phyloP scores from a whole-genome alignment of 2,329 filamentous ascomycete genomes.

The Neofusicoccum umdonicola region DNA sequence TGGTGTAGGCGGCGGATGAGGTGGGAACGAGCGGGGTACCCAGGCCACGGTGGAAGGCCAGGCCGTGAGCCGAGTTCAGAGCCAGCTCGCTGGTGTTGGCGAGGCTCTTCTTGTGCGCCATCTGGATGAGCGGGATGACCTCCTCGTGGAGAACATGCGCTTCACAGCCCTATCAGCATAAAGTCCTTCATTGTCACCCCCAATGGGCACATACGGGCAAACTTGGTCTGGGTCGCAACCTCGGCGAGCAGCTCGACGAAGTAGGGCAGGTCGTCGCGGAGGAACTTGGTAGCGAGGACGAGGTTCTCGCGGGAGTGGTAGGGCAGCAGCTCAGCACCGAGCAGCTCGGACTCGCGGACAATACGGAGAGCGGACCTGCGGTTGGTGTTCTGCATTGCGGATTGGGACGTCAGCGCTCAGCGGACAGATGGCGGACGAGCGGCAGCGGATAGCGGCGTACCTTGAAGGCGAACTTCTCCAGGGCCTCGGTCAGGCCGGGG shows the following conservation, averaged over 20 bases:
- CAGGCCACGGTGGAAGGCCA: constrained; percentile 92
- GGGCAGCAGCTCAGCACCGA: constrained; percentile 83
- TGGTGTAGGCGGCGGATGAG: constrained; percentile 67
- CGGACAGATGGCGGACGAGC: constrained; percentile 9
- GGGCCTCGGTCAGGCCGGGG: constrained; percentile 83
- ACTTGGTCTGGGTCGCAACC: constrained; percentile 85
- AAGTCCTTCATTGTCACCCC: constrained; percentile 6
- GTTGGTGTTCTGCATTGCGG: constrained; percentile 67
- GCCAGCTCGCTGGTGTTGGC: constrained; percentile 66
- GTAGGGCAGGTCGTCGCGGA: constrained; percentile 93
- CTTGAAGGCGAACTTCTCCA: constrained; percentile 98
- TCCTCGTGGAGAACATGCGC: constrained; percentile 91
- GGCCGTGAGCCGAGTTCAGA: constrained; percentile 77
- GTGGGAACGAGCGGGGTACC: constrained; percentile 74
- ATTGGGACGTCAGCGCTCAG: constrained; percentile 23
- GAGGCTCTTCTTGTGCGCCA: constrained; percentile 72
- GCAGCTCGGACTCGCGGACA: constrained; percentile 89
- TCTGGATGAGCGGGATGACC: constrained; percentile 71
- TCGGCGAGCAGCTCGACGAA: constrained; percentile 94
- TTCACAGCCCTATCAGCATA: constrained; percentile 39
- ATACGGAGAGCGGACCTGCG: constrained; percentile 90
- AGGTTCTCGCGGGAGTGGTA: constrained; percentile 93
- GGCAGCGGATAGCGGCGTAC: constrained; percentile 45
- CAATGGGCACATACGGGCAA: constrained; percentile 56
- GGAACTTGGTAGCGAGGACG: constrained; percentile 89